These are phyloP conservation scores for Mycena galericulata DNA, from an alignment of 768 basidiomycete species.

Conservation along the genomic window DNA sequence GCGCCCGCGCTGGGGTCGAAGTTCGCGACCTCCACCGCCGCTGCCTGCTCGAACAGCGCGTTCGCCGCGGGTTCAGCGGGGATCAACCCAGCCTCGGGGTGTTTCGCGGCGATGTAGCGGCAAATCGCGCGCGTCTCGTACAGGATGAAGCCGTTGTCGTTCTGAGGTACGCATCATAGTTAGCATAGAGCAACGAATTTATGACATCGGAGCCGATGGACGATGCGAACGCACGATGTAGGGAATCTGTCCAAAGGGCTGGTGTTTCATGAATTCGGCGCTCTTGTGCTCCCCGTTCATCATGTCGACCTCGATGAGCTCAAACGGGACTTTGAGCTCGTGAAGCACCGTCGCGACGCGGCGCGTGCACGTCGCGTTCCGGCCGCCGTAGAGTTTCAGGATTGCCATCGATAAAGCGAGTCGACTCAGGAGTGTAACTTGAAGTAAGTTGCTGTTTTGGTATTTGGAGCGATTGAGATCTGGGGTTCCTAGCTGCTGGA, in stretches of 20 bases:
- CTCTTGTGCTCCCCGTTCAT: constrained; percentile 53
- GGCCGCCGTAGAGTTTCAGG: constrained; percentile 21
- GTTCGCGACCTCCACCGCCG: constrained; percentile 15
- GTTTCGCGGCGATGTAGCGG: constrained; percentile 59
- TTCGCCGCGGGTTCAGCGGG: constrained; percentile 41
- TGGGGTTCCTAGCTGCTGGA: no score
- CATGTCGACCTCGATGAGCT: constrained; percentile 35
- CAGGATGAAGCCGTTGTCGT: constrained; percentile 60
- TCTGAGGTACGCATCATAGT: no score
- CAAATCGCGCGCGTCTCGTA: constrained; percentile 61
- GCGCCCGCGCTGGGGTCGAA: constrained; percentile 17
- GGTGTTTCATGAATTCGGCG: constrained; percentile 43
- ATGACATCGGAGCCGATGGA: no score
- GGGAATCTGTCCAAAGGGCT: constrained; percentile 61
- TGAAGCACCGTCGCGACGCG: constrained; percentile 20
- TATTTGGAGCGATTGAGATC: no score
- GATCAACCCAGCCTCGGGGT: constrained; percentile 54
- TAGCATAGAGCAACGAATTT: no score
- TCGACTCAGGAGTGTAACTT: no score
- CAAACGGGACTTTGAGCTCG: constrained; percentile 24
- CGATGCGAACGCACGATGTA: constrained; percentile 1
- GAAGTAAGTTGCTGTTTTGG: no score
- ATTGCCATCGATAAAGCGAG: constrained; percentile 10
- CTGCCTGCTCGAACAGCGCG: constrained; percentile 45
- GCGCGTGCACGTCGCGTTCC: constrained; percentile 6